Percentiles rank a stretch among this genome's conserved stretches.
These are phyloP conservation scores for Sonneratia caseolaris DNA, from an alignment of 345 rosid genomes.

Conservation along the genomic window DNA sequence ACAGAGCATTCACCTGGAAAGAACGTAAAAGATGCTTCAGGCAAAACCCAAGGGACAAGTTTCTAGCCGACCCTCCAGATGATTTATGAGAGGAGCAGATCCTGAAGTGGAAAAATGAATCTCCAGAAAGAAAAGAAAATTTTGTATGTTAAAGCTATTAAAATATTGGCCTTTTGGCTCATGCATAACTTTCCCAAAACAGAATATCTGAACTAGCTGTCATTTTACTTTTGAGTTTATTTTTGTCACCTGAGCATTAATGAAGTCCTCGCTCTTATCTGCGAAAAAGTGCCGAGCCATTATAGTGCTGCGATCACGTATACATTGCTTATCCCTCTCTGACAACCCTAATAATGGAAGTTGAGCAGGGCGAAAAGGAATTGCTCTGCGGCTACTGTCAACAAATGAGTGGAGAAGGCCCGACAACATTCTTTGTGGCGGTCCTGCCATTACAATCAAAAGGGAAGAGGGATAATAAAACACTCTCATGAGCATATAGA, in stretches of 20 bases:
- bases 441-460: constrained; percentile 41
- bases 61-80: neutral
- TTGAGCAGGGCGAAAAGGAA: constrained; percentile 78
- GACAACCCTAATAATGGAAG: constrained; percentile 84
- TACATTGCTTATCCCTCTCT: constrained; percentile 85
- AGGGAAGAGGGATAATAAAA: constrained; percentile 4
- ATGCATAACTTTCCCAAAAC: neutral
- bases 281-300: constrained; percentile 96
- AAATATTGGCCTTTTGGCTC: neutral
- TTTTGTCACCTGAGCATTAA: constrained; percentile 67
- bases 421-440: constrained; percentile 87
- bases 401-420: constrained; percentile 86
- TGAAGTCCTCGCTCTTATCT: constrained; percentile 82
- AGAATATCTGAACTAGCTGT: neutral
- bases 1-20: constrained; percentile 70
- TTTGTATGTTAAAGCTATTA: neutral
- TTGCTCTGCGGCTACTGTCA: constrained; percentile 73
- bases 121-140: neutral
- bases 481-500: neutral
- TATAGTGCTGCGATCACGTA: constrained; percentile 97
- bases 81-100: neutral
- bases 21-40: neutral
- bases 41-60: neutral
- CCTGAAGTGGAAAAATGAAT: neutral
- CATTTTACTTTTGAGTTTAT: neutral